Conservation (phyloP, 805 yeast genomes). For the Kodamaea leandrae region DNA sequence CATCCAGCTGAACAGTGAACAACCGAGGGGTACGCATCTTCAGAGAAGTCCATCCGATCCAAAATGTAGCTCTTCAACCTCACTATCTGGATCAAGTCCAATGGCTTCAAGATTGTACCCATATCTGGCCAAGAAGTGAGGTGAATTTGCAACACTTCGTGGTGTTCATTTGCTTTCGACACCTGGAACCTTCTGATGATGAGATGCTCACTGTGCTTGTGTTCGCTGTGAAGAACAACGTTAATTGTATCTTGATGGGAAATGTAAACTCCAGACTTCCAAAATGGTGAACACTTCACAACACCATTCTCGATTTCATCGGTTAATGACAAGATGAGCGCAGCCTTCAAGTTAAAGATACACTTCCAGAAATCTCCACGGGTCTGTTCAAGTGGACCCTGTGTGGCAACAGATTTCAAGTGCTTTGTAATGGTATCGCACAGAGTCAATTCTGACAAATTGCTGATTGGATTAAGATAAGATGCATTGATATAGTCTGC, state of each 20-base stretch:
- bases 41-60: conserved; percentile 5
- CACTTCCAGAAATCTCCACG: conserved; percentile 84
- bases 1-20: conserved; percentile 67
- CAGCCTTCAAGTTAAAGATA: conserved; percentile 58
- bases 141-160: conserved; percentile 70
- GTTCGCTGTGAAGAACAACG: conserved; percentile 16
- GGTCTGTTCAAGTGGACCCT: conserved; percentile 80
- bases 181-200: conserved; percentile 17
- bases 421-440: conserved; percentile 10
- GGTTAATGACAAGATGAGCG: conserved; percentile 72
- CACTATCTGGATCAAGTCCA: conserved; percentile 52
- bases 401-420: conserved; percentile 65
- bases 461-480: conserved; percentile 38
- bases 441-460: conserved; percentile 13
- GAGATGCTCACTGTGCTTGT: conserved; percentile 11
- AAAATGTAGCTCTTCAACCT: conserved; percentile 26
- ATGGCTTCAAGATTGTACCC: conserved; percentile 56
- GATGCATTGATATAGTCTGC: conserved; percentile 86
- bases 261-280: conserved; percentile 60
- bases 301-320: conserved; percentile 72
- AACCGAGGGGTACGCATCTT: conserved; percentile 27
- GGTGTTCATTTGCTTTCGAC: conserved; percentile 18
- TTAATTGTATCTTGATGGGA: conserved; percentile 25
- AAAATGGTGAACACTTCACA: conserved; percentile 75
- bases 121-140: conserved; percentile 82